Base-by-base conservation (phyloP, 2,329 filamentous ascomycete genomes). In the Microsporum ferrugineum region DNA sequence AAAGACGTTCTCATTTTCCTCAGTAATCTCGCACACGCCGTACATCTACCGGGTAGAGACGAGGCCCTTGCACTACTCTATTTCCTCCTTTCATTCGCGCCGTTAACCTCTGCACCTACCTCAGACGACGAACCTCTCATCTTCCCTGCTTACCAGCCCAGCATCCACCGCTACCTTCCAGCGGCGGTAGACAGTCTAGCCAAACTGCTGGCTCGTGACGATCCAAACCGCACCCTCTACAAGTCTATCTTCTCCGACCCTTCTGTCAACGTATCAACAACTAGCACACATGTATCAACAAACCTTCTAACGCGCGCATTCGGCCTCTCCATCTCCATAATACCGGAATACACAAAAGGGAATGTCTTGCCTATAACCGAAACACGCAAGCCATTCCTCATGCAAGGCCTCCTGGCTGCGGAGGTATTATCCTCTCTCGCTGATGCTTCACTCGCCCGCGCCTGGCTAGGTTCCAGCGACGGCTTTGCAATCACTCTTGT, bases 1-100 rank as follows among this genome's bases (percentile, higher is more conserved):
- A 99, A 99, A 75, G 94, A 99, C 72, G 79, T 91, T 34, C 84
- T 97, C 62, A 87, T 90, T 14, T 85, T 95, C 66, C 79, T 99
- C 60, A 96, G 92, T 61, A 97, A 99, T 72, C 84, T 95, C 56
- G 86, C 91, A 5, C 84, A 88, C 55, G 83, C 84, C 7, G 82
- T 97, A 59, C 87, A 92, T 69, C 79, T 99, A 43, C 88, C 91
- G 1, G 87, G 87, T 23, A 86, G 88, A 64, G 91, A 97, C 70
- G 91, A 97, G 71, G 91, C 91, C 0, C 79, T 90, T 43, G 90
- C 88, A 68, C 79, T 97, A 5, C 78, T 99, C 43, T 88, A 95
- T 70, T 95, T 99, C 72, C 79, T 99, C 33, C 79, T 97, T 58
- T 85, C 92, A 1, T 99, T 99, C 74, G 89, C 91, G 0, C 94